These are phyloP conservation scores for Phoenix dactylifera DNA, from an alignment of 176 grass and related monocot species.

Conservation along the genomic window DNA sequence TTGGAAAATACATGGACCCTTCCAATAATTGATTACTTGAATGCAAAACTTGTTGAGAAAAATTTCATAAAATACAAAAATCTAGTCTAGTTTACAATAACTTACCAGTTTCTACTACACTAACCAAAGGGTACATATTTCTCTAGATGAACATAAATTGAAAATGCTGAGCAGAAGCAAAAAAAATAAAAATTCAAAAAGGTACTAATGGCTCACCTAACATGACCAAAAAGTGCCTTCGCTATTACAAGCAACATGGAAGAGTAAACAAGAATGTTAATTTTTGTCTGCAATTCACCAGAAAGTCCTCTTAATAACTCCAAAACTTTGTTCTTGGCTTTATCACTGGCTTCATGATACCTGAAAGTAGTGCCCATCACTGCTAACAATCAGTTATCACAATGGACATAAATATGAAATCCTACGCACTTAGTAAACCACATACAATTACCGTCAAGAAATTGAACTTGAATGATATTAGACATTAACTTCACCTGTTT, in stretches of 20 bases:
- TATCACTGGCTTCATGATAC: slow-evolving; percentile 86
- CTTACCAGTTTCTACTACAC: too few species aligned
- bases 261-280: slow-evolving; percentile 83
- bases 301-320: slow-evolving; percentile 77
- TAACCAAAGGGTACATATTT: too few species aligned
- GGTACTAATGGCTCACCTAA: slow-evolving; percentile 33
- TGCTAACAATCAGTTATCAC: not conserved
- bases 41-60: too few species aligned
- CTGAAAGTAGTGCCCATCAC: slow-evolving; percentile 38
- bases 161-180: too few species aligned
- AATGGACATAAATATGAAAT: not conserved
- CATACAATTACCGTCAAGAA: not conserved
- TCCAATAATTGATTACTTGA: too few species aligned
- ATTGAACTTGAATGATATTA: not conserved
- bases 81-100: too few species aligned
- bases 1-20: too few species aligned
- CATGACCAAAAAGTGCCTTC: slow-evolving; percentile 89
- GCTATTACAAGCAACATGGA: slow-evolving; percentile 66
- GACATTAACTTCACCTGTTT: slow-evolving; percentile 38
- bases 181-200: too few species aligned
- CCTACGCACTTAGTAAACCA: too few species aligned
- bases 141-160: too few species aligned
- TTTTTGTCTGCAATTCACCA: slow-evolving; percentile 77
- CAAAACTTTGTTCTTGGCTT: slow-evolving; percentile 68
- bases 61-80: too few species aligned